Conservation (phyloP, 108 stramenopile species). For the Craspedostauros australis region DNA sequence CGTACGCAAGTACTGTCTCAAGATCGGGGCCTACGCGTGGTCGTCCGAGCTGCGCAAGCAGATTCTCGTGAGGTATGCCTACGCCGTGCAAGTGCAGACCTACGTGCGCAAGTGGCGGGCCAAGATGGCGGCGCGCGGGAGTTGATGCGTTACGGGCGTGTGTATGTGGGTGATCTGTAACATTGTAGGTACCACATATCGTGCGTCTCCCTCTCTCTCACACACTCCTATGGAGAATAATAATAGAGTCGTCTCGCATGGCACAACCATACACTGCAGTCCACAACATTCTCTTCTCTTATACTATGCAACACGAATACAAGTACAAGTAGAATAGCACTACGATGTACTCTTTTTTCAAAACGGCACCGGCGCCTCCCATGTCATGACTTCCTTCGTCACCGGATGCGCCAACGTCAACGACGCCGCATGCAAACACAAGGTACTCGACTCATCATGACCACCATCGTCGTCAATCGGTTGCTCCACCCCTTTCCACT, state of each 20-base stretch:
- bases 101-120: conserved; percentile 75
- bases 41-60: conserved; percentile 48
- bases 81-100: conserved; percentile 49
- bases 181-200: no score
- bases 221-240: no score
- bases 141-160: not conserved
- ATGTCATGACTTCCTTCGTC: conserved; percentile 39
- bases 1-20: conserved; percentile 42
- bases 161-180: no score
- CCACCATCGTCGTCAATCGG: no score
- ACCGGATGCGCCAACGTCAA: conserved; percentile 55
- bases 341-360: no score
- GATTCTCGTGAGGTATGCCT: conserved; percentile 45
- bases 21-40: conserved; percentile 57
- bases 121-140: conserved; percentile 24
- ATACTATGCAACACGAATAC: no score
- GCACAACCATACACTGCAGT: no score
- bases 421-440: conserved; percentile 71
- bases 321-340: no score
- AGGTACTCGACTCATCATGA: no score
- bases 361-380: conserved; percentile 46
- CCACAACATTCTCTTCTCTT: no score
- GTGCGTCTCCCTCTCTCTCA: no score
- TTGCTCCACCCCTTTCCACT: conserved; percentile 6
- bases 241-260: no score